These are phyloP conservation scores for Haplosporangium sp. DNA, from an alignment of 371 early-diverging fungal species.

Conservation along the genomic window DNA sequence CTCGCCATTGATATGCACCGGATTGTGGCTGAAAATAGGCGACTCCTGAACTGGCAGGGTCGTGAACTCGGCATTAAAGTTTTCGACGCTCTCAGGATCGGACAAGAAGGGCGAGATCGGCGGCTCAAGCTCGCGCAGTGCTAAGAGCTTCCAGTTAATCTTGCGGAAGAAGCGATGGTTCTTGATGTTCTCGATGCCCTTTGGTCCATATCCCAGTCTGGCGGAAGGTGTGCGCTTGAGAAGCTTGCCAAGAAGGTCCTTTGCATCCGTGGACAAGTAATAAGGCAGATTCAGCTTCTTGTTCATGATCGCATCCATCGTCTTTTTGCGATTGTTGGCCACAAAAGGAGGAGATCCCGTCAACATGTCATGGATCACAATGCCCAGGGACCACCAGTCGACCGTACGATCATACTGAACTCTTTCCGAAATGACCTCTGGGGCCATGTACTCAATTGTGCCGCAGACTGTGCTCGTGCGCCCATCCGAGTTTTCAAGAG, in stretches of 20 bases:
- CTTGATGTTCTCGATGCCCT: constrained; percentile 84
- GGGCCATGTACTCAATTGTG: constrained; percentile 88
- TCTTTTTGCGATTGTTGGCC: constrained; percentile 79
- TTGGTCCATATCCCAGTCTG: constrained; percentile 74
- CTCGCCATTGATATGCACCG: constrained; percentile 3
- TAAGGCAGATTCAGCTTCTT: constrained; percentile 81
- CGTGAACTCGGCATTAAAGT: constrained; percentile 82
- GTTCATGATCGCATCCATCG: constrained; percentile 80
- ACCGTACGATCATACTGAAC: constrained; percentile 87
- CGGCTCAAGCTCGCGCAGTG: constrained; percentile 71
- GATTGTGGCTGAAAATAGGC: constrained; percentile 26
- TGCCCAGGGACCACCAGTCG: constrained; percentile 97
- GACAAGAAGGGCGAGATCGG: constrained; percentile 81
- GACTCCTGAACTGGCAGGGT: constrained; percentile 53
- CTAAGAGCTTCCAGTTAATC: constrained; percentile 82
- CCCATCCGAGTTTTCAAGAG: constrained; percentile 72
- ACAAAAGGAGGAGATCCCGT: constrained; percentile 83
- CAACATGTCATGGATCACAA: constrained; percentile 91
- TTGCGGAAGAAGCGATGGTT: constrained; percentile 89
- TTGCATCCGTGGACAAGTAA: constrained; percentile 74
- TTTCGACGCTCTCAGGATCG: constrained; percentile 76
- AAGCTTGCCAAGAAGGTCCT: constrained; percentile 69
- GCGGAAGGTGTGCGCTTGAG: constrained; percentile 79
- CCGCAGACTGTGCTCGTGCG: constrained; percentile 93
- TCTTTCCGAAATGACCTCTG: constrained; percentile 80